A percentile compares a stretch with the other conserved stretches of the same genome.
These are phyloP conservation scores for Fomitopsis schrenkii DNA, from an alignment of 1,284 basidiomycete species.

Conservation along the genomic window DNA sequence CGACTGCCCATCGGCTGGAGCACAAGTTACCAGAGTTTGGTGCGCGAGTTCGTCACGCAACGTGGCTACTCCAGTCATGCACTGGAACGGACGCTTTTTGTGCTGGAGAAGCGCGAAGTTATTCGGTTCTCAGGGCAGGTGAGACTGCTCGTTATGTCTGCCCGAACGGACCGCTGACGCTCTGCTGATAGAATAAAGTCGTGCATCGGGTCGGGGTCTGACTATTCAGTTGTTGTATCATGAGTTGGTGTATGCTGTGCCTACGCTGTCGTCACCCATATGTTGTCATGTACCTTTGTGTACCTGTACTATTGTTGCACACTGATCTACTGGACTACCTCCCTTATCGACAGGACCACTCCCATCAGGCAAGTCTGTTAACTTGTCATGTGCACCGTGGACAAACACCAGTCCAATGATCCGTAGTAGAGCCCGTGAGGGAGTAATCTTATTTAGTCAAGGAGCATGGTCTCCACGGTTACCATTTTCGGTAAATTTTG, in stretches of 20 bases:
- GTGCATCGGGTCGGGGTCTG: slow-evolving; percentile 29
- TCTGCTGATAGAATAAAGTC: slow-evolving; percentile 45
- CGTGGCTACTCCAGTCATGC: slow-evolving; percentile 92
- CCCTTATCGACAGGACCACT: too few species aligned
- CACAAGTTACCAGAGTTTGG: slow-evolving; percentile 90
- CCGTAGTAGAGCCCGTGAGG: too few species aligned
- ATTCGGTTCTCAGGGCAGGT: slow-evolving; percentile 85
- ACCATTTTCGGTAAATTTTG: too few species aligned
- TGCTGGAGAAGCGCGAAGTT: slow-evolving; percentile 95
- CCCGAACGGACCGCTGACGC: neutral
- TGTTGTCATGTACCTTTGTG: neutral
- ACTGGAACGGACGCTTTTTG: slow-evolving; percentile 87
- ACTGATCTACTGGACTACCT: too few species aligned
- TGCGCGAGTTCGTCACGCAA: slow-evolving; percentile 93
- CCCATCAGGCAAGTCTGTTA: too few species aligned
- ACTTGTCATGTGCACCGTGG: too few species aligned
- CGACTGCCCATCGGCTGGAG: slow-evolving; percentile 96
- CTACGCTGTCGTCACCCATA: neutral
- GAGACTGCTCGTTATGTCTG: slow-evolving; percentile 15
- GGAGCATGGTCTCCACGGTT: too few species aligned
- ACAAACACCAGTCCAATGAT: too few species aligned
- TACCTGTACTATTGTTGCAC: too few species aligned
- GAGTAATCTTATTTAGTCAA: too few species aligned
- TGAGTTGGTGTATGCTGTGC: neutral
- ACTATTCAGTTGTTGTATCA: neutral